Evolutionary conservation across 345 rosid species (phyloP), one percentile per base, ranked within the genome.

Genomic region (Camelina hispida): DNA sequence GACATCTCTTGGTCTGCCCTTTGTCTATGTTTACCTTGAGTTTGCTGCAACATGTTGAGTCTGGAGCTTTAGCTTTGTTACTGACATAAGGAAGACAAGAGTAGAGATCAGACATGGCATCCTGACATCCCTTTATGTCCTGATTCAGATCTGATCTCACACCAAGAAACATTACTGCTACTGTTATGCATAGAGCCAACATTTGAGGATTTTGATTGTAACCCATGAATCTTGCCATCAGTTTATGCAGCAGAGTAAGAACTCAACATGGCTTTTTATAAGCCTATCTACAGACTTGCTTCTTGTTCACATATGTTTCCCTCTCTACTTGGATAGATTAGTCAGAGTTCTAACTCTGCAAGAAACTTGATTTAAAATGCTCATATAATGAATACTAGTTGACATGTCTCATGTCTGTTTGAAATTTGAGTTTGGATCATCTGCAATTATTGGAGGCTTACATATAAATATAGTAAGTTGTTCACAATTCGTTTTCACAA

Each of bases 1-100:
- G 72, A 61, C 83, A 85, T 72, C 62, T 82, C 59, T 77, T 85
- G 66, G 79, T 81, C 44, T 81, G 74, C 63, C 81, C 69, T 78
- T 60, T 72, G 65, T 73, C 53, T 18, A 80, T 14, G 18, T 71
- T 72, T 47, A 66, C 62, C 42, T 32, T 71, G 11, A 81, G 75
- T 55, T 18, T 71, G 18, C 7, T 56, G 81, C 84, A 85, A 66
- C 86, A 81, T 60, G 75, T 63, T 34, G 81, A 55, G 23, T 69
- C 78, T 53, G 86, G 86, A 62, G 80, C 61, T 59, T 78, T 79
- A 13, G 81, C 71, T 23, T 74, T 62, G 16, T 44, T 81, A 28
- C 77, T 67, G 17, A 81, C 83, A 51, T 69, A 83, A 17, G 81
- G 75, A 67, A 85, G 75, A 66, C 88, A 85, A 46, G 74, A 61